Base-by-base conservation (phyloP, 495 filamentous ascomycete species). In the Annulohypoxylon maeteangense region DNA sequence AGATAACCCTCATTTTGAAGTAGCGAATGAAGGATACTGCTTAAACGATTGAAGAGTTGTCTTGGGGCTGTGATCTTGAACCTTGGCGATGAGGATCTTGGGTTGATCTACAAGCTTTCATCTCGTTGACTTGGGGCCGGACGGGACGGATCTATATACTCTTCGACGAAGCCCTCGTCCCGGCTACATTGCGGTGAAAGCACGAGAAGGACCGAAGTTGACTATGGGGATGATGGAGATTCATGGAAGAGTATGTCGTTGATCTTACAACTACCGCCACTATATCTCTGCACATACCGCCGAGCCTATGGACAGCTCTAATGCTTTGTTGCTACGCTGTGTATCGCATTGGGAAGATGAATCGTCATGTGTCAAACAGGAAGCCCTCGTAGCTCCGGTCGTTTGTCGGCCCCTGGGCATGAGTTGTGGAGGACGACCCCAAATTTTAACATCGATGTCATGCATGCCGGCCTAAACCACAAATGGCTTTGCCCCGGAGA, bases 121-220 rank as follows among this genome's bases (percentile, higher is more conserved):
- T 64, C 29, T 53, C 29, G 10, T 67, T 45, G 14, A 67, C 34
- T 29, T 57, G 22, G 25, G 16, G 54, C 38, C n/a, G 25, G 54
- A 44, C 10, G 16, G 4, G n/a, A 14, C 32, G 31, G 12, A 16
- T 59, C 31, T 72, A 68, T 72, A 72, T 72, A 72, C 36, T 36
- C 54, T 32, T 61, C 44, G 7, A 61, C 55, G 14, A 6, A 11
- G 45, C 61, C 4, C 3, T 36, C 38, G 34, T 29, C 31, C 36
- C 65, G 70, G 60, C 36, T 32, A 11, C 38, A 68, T 62, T 61
- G 38, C 55, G 70, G 65, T 14, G 27, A 22, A 18, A 25, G 29
- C 36, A 10, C 25, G 22, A 71, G 68, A 68, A 75, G 72, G 68
- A 42, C 72, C 72, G 72, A 75, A 68, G 40, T 18, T 48, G 8